A percentile compares a stretch with the other conserved stretches of the same genome.
Evolutionary conservation across 257 asterid species (phyloP).

Genomic region (Echites panduratus): DNA sequence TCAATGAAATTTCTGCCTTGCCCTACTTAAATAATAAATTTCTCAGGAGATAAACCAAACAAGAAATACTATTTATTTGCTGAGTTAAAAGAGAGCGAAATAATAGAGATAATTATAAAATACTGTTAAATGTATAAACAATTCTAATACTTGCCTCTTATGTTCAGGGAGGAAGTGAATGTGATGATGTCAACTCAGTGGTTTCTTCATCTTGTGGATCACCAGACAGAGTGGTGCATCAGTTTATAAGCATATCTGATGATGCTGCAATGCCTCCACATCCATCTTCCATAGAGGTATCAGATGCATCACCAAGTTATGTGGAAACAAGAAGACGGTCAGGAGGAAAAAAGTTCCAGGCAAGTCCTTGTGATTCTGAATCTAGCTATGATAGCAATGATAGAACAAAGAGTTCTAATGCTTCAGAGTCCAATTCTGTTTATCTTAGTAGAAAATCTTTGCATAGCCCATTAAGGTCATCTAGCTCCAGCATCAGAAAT

Average conservation of each 20-base stretch:
- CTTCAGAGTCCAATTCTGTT: constrained; percentile 10
- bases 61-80: neutral
- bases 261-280: constrained; percentile 12
- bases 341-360: constrained; percentile 33
- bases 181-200: constrained; percentile 42
- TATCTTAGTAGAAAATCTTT: constrained; percentile 12
- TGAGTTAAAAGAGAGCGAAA: neutral
- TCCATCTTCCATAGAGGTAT: constrained; percentile 20
- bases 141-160: neutral
- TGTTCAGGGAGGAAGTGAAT: constrained; percentile 53
- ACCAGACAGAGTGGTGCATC: constrained; percentile 22
- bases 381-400: constrained; percentile 37
- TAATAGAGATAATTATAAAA: neutral
- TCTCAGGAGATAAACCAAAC: neutral
- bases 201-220: constrained; percentile 56
- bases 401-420: constrained; percentile 16
- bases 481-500: constrained; percentile 30
- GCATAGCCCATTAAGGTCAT: constrained; percentile 29
- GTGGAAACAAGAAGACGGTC: constrained; percentile 39
- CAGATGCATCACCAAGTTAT: constrained; percentile 37
- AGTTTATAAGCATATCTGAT: constrained; percentile 24
- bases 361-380: constrained; percentile 31
- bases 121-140: neutral
- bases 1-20: neutral
- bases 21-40: neutral